Conservation (phyloP, 2,329 filamentous ascomycete genomes). For the Cordyceps pruinosa region DNA sequence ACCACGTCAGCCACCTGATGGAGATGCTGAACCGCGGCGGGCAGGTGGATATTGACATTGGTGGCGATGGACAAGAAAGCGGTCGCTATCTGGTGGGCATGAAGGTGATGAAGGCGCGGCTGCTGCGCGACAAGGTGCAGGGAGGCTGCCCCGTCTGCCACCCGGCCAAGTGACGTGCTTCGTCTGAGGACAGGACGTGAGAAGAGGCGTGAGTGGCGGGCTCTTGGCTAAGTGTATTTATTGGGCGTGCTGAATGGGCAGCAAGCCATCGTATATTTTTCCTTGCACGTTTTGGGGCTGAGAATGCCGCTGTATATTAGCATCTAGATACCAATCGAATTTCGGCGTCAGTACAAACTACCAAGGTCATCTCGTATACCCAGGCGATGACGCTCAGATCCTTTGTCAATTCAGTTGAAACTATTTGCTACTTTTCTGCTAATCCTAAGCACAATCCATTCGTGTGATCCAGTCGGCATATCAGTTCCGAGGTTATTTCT, state of each 20-base stretch:
- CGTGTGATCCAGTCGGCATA: neutral
- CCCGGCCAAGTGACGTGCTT: neutral
- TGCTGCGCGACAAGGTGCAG: constrained; percentile 64
- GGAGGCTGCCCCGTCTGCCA: constrained; percentile 58
- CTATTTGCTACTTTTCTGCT: constrained; percentile 11
- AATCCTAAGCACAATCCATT: constrained; percentile 4
- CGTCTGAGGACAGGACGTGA: no score
- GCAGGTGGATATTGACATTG: constrained; percentile 40
- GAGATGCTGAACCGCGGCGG: constrained; percentile 41
- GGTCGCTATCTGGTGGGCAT: constrained; percentile 64
- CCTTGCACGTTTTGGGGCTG: neutral
- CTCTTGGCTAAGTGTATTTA: neutral
- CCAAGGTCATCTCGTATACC: neutral
- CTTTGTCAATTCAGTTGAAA: constrained; percentile 8
- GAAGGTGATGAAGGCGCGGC: constrained; percentile 79
- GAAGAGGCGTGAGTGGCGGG: neutral
- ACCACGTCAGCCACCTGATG: constrained; percentile 67
- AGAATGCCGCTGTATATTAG: constrained; percentile 2
- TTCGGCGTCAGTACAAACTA: neutral
- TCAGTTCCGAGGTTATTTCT: neutral
- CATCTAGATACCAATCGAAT: constrained; percentile 15
- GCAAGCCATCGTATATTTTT: neutral
- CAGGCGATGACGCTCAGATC: neutral
- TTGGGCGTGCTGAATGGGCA: neutral
- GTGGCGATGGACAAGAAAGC: constrained; percentile 34